Percentiles rank a stretch among this genome's conserved stretches.
Evolutionary conservation across 1,284 basidiomycete genomes (phyloP).

Genomic region (Puccinia coronata): DNA sequence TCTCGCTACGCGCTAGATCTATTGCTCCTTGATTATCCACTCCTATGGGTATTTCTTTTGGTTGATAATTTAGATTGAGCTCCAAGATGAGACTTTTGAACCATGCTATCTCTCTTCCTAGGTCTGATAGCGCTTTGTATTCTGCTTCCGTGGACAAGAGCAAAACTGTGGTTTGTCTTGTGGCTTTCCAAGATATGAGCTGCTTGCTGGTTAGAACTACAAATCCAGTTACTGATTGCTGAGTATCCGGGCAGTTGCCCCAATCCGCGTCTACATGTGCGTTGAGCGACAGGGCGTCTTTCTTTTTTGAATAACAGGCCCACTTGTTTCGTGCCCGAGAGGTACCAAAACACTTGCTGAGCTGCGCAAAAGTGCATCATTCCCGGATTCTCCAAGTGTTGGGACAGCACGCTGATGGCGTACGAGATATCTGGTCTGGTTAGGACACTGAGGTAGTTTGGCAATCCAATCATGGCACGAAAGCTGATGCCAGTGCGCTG

Average conservation of each 20-base stretch:
- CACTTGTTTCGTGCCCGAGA: neutral
- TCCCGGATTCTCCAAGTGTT: neutral
- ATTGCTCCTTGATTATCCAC: neutral
- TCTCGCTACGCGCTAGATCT: neutral
- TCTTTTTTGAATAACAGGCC: neutral
- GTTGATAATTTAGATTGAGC: neutral
- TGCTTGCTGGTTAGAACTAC: neutral
- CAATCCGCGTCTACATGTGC: neutral
- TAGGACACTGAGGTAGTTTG: neutral
- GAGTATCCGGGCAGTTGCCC: neutral
- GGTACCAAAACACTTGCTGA: neutral
- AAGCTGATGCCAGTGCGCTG: neutral
- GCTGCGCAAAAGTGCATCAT: neutral
- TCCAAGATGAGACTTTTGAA: neutral
- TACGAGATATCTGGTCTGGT: neutral
- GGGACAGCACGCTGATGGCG: neutral
- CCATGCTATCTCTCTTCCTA: neutral
- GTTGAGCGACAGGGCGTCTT: too few species aligned
- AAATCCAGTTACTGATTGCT: neutral
- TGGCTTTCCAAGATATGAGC: neutral
- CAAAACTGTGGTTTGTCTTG: neutral
- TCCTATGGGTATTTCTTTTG: neutral
- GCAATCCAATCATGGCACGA: neutral
- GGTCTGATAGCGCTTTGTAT: neutral
- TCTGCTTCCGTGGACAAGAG: neutral